Conservation (phyloP, 2,329 filamentous ascomycete species). For the Xylaria sp. region DNA sequence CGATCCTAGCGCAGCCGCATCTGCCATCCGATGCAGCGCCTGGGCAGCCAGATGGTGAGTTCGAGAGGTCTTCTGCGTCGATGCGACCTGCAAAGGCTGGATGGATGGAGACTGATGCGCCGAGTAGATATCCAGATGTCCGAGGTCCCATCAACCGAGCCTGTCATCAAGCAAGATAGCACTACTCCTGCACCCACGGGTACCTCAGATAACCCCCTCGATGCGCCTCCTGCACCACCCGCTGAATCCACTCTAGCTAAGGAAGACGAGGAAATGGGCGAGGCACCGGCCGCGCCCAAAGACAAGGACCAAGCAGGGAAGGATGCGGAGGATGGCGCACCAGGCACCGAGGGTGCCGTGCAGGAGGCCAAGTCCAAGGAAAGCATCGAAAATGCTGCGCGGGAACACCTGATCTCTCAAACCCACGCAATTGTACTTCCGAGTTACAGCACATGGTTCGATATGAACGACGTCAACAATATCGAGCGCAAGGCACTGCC, state of each 20-base stretch:
- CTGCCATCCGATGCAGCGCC: slow-evolving; percentile 57
- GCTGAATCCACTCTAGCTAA: slow-evolving; percentile 68
- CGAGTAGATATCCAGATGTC: slow-evolving; percentile 71
- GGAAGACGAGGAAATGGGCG: slow-evolving; percentile 85
- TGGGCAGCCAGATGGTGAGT: slow-evolving; percentile 60
- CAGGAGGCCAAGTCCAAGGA: slow-evolving; percentile 79
- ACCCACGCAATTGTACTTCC: slow-evolving; percentile 96
- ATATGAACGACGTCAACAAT: slow-evolving; percentile 91
- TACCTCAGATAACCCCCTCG: slow-evolving; percentile 70
- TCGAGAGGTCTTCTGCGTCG: slow-evolving; percentile 10
- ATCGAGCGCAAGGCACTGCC: slow-evolving; percentile 95
- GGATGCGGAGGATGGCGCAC: slow-evolving; percentile 57
- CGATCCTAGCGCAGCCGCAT: slow-evolving; percentile 65
- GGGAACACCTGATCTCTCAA: slow-evolving; percentile 91
- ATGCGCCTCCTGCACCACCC: slow-evolving; percentile 73
- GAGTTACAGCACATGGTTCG: slow-evolving; percentile 98
- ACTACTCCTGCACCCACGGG: slow-evolving; percentile 66
- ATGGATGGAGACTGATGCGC: slow-evolving; percentile 38
- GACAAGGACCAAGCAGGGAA: slow-evolving; percentile 55
- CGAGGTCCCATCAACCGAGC: slow-evolving; percentile 59
- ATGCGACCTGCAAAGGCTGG: slow-evolving; percentile 17
- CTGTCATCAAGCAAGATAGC: slow-evolving; percentile 69
- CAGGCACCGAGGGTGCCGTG: slow-evolving; percentile 58
- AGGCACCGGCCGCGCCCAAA: slow-evolving; percentile 66
- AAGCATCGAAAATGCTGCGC: slow-evolving; percentile 83